Evolutionary conservation across 2,329 filamentous ascomycete species (phyloP), one percentile per base, ranked within the genome.

Genomic region (Aspergillus caelatus): DNA sequence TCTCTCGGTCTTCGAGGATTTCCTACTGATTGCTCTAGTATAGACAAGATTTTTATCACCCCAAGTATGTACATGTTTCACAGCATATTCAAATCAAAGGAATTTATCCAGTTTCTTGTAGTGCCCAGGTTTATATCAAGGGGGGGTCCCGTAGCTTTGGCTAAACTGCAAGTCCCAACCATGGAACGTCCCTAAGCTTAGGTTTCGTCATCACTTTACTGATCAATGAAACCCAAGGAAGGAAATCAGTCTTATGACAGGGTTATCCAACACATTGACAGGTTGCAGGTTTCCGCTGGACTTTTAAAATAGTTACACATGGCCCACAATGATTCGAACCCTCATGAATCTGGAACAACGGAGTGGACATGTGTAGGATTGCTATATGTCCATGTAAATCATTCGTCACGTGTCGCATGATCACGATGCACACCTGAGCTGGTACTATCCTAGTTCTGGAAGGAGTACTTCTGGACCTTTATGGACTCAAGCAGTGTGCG

Each of bases 261-360:
- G 30, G 4, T 39, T 39, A 41, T 39, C n/a, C 52, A 9, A 36
- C n/a, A 7, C 7, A 39, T 28, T 55, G 34, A 55, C 52, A 55
- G 52, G 30, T 30, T 28, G 23, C 23, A 16, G 26, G 16, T 52
- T 30, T 52, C 48, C 12, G 26, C 48, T 50, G 23, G 45, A 12
- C 21, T 21, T 55, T 55, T 39, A 55, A 55, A 39, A 55, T 55
- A 55, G 52, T 28, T 55, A 55, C 52, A 55, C 52, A 26, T 55
- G 52, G 34, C 52, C 52, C 11, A 55, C 52, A 36, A 39, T 55
- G 30, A 55, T 39, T 55, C 34, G 52, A 39, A 55, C 4, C 8
- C 52, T 26, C 30, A 55, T 36, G 34, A 39, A 39, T 55, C 32
- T 55, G 52, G 52, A 39, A 55, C 34, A n/a, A 55, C 10, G 7